Evolutionary conservation across 331 rosid genomes (phyloP).

Genomic region (Cydonia oblonga): DNA sequence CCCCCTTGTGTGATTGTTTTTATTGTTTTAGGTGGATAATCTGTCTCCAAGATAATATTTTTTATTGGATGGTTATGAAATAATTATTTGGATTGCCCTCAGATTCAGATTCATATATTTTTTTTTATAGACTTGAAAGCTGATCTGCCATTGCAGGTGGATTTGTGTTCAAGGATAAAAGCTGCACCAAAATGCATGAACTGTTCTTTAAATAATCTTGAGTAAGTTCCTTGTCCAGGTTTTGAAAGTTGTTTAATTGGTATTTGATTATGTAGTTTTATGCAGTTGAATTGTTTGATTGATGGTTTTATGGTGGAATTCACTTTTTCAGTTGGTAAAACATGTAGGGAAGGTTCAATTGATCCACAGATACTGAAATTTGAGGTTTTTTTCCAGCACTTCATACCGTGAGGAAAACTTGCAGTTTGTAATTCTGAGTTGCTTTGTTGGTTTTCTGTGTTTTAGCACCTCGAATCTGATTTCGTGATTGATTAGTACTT

Average conservation of each 20-base stretch:
- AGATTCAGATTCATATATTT: neutral
- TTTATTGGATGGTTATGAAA: neutral
- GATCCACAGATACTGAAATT: neutral
- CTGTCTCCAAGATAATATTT: neutral
- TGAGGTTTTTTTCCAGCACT: neutral
- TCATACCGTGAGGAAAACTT: neutral
- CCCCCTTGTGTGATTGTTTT: neutral
- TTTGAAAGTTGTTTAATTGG: neutral
- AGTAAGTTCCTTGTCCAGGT: neutral
- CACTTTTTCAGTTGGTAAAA: neutral
- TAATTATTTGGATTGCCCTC: neutral
- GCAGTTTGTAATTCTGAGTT: slow-evolving; percentile 7
- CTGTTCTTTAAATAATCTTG: neutral
- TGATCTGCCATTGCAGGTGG: neutral
- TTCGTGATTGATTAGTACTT: neutral
- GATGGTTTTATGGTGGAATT: neutral
- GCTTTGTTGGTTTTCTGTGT: slow-evolving; percentile 9
- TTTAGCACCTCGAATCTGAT: neutral
- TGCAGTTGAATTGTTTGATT: neutral
- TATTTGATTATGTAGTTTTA: neutral
- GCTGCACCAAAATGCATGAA: neutral
- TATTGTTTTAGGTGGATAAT: neutral
- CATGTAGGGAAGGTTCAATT: neutral
- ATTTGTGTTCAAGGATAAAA: neutral
- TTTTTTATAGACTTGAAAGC: neutral